Percentiles rank a stretch among this genome's conserved stretches.
Conservation (phyloP, 1,284 basidiomycete species). For the Takashimella koratensis region DNA sequence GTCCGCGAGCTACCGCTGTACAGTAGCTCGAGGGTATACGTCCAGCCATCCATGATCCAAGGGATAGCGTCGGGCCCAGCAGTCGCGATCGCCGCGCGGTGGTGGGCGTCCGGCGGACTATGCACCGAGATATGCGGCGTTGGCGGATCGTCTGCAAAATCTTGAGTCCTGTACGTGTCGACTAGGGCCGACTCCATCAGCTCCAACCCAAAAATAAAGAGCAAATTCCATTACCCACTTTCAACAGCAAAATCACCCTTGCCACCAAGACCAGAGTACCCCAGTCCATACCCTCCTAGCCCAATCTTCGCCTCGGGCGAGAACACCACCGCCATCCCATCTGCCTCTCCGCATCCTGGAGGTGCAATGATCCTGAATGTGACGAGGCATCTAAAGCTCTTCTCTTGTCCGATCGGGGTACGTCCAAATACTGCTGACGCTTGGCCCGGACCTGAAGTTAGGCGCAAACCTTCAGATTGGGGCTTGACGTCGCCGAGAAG, state of each 20-base stretch:
- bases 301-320: constrained; percentile 19
- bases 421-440: constrained; percentile 27
- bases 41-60: constrained; percentile 25
- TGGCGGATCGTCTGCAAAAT: constrained; percentile 37
- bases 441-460: constrained; percentile 24
- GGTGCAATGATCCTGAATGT: constrained; percentile 30
- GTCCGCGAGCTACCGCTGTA: constrained; percentile 10
- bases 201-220: too few species aligned
- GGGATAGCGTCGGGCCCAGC: constrained; percentile 28
- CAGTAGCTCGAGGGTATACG: constrained; percentile 25
- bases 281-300: constrained; percentile 36
- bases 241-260: constrained; percentile 41
- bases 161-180: constrained; percentile 27
- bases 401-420: constrained; percentile 5
- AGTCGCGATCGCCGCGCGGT: constrained; percentile 29
- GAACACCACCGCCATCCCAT: constrained; percentile 38
- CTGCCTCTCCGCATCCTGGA: constrained; percentile 25
- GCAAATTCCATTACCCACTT: constrained; percentile 24
- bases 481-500: constrained; percentile 18
- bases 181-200: too few species aligned
- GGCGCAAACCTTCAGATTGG: constrained; percentile 3
- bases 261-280: constrained; percentile 36
- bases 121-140: constrained; percentile 44
- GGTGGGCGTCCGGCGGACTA: constrained; percentile 39
- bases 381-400: constrained; percentile 15